Percentiles rank a stretch among this genome's conserved stretches.
Conservation (phyloP, 495 filamentous ascomycete species). For the Penicillium chermesinum region DNA sequence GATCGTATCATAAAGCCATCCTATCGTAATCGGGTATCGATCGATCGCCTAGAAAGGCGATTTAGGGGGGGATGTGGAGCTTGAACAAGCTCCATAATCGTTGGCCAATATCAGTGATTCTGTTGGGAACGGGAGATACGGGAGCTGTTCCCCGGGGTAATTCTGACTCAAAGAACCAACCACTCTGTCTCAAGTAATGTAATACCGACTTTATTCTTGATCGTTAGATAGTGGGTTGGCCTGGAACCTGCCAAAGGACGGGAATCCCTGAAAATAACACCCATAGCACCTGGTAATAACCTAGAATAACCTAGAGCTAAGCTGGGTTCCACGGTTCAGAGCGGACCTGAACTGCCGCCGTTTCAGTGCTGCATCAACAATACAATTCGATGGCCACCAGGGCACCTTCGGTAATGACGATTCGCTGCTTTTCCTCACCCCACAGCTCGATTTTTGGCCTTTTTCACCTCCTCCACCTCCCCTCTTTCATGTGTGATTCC, state of each 20-base stretch:
- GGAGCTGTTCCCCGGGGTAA: not conserved
- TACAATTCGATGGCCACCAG: too few relatives aligned
- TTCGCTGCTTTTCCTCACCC: too few relatives aligned
- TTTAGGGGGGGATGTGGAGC: not conserved
- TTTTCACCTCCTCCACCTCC: not conserved
- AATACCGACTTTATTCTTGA: too few relatives aligned
- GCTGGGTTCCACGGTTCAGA: not conserved
- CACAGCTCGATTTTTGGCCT: not conserved
- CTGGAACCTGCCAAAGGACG: not conserved
- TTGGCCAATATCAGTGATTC: too few relatives aligned
- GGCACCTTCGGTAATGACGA: too few relatives aligned
- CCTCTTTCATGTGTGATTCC: not conserved
- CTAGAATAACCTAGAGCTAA: not conserved
- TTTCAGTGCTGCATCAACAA: not conserved
- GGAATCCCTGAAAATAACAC: too few relatives aligned
- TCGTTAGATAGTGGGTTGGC: not conserved
- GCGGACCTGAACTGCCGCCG: not conserved
- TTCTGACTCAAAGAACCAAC: too few relatives aligned
- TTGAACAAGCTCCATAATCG: not conserved
- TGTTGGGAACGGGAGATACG: not conserved
- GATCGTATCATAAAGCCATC: not conserved
- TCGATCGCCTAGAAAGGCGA: not conserved
- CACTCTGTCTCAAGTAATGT: too few relatives aligned
- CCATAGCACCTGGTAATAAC: not conserved
- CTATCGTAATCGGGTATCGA: not conserved